Conservation (phyloP, 2,329 filamentous ascomycete genomes). For the Tolypocladium guangdongense region DNA sequence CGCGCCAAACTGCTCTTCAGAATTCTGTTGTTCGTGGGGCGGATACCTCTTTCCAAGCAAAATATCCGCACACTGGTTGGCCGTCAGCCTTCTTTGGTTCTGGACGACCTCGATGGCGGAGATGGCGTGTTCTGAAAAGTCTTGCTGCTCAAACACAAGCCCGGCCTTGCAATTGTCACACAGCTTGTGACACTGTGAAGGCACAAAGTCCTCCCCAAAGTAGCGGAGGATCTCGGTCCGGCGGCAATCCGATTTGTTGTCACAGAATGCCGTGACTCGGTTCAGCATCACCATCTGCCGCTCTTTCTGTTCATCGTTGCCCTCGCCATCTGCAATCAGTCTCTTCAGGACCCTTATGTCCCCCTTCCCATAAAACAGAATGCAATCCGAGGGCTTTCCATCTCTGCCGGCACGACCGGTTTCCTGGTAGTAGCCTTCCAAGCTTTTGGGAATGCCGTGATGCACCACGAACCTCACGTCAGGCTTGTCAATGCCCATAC, state of each 20-base stretch:
- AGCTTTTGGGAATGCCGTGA: conserved; percentile 80
- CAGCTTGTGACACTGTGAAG: conserved; percentile 56
- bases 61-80: conserved; percentile 74
- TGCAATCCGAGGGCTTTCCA: conserved; percentile 77
- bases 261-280: conserved; percentile 76
- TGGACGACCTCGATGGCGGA: conserved; percentile 60
- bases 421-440: conserved; percentile 98
- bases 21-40: conserved; percentile 40
- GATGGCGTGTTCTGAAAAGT: conserved; percentile 66
- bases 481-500: conserved; percentile 99
- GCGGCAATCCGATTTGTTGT: conserved; percentile 80
- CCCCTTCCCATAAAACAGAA: conserved; percentile 74
- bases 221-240: conserved; percentile 84
- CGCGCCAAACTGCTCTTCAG: conserved; percentile 53
- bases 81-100: conserved; percentile 51
- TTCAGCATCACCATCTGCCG: conserved; percentile 78
- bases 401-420: conserved; percentile 92
- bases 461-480: conserved; percentile 96
- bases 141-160: conserved; percentile 57
- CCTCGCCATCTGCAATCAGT: conserved; percentile 77
- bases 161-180: conserved; percentile 87
- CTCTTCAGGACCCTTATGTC: conserved; percentile 65
- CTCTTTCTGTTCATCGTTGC: conserved; percentile 67
- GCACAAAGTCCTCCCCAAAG: conserved; percentile 76
- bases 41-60: conserved; percentile 60